Percentiles rank a stretch among this genome's conserved stretches.
Conservation (phyloP, 2,329 filamentous ascomycete genomes). For the Talaromyces marneffei region DNA sequence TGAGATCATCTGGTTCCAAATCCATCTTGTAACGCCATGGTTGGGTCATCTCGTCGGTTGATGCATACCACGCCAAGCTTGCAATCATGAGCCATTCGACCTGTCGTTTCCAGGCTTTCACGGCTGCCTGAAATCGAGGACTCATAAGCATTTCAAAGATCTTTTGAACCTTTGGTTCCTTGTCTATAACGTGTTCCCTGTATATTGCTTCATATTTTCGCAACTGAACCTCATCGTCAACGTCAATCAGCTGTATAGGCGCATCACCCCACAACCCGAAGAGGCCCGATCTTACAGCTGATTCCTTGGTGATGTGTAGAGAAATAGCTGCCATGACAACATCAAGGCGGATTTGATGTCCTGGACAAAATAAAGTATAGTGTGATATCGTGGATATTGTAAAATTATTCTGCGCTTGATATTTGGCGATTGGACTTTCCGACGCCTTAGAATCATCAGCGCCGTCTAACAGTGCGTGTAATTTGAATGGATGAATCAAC, state of each 20-base stretch:
- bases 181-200: background rate
- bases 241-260: constrained; percentile 12
- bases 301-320: constrained; percentile 6
- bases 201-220: background rate
- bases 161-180: background rate
- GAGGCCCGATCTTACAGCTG: background rate
- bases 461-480: background rate
- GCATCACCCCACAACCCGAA: constrained; percentile 12
- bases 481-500: background rate
- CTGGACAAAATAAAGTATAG: background rate
- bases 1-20: background rate
- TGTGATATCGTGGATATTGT: background rate
- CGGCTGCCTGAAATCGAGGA: background rate
- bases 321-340: constrained; percentile 1
- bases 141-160: background rate
- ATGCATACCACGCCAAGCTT: background rate
- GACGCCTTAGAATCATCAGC: background rate
- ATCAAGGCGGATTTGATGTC: background rate
- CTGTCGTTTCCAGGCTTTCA: background rate
- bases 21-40: background rate
- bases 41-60: background rate
- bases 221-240: constrained; percentile 1
- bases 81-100: background rate
- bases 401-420: background rate
- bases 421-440: background rate